A percentile compares a stretch with the other conserved stretches of the same genome.
Evolutionary conservation across 352 stramenopile genomes (phyloP).

Genomic region (Halophytophthora batemanensis): DNA sequence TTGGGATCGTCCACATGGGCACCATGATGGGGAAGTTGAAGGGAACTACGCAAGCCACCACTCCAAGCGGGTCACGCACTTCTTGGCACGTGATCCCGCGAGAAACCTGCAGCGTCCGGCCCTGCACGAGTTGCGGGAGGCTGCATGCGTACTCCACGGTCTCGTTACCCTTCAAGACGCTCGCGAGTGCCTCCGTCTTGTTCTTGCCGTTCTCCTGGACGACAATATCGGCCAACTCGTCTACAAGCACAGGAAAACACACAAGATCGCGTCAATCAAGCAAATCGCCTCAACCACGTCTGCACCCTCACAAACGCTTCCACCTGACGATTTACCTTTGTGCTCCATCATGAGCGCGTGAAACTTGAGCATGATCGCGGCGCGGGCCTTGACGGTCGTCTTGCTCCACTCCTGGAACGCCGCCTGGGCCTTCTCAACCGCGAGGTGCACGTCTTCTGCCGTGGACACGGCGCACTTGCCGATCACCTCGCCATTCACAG

Average conservation of each 20-base stretch:
- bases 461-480: slow-evolving; percentile 81
- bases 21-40: slow-evolving; percentile 99
- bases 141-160: slow-evolving; percentile 97
- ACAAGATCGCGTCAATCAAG: background rate
- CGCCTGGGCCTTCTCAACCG: slow-evolving; percentile 68
- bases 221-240: slow-evolving; percentile 92
- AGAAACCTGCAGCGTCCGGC: slow-evolving; percentile 84
- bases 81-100: slow-evolving; percentile 93
- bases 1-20: slow-evolving; percentile 97
- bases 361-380: slow-evolving; percentile 96
- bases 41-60: slow-evolving; percentile 92
- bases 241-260: slow-evolving; percentile 11
- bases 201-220: slow-evolving; percentile 98
- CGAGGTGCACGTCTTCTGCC: slow-evolving; percentile 78
- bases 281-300: too few species aligned
- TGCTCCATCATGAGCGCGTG: slow-evolving; percentile 91
- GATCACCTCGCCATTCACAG: slow-evolving; percentile 65
- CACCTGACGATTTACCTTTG: slow-evolving; percentile 34
- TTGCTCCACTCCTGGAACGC: slow-evolving; percentile 90
- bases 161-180: slow-evolving; percentile 97
- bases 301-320: background rate
- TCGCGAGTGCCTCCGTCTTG: slow-evolving; percentile 94
- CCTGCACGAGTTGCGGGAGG: slow-evolving; percentile 90
- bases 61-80: slow-evolving; percentile 89
- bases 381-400: slow-evolving; percentile 93